Evolutionary conservation across 164 flowering plant genomes (phyloP), one percentile per base, ranked within the genome.

Genomic region (Magnolia sinica): DNA sequence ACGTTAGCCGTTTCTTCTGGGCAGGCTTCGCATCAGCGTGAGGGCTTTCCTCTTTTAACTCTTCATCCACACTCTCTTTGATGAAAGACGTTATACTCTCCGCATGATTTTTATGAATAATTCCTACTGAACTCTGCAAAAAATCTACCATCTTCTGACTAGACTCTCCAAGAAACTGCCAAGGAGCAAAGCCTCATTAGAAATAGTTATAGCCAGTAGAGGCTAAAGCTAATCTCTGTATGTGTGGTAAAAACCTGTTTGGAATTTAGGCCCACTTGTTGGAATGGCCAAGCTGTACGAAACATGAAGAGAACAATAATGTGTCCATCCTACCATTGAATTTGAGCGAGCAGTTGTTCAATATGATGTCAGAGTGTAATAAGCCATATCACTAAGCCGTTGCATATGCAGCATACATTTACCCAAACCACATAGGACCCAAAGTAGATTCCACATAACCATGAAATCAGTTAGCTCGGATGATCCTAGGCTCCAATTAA

Each of bases 51-150:
- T 91, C 96, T 83, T 87, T 86, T 58, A 91, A 74, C 77, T 96
- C 99, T 65, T 91, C 92, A 82, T 92, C 98, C 45, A 96, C 96
- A 73, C 90, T 89, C 58, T 89, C 89, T 82, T 90, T 92, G 76
- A 96, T 90, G 76, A 78, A 96, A 9, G 89, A 85, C 14, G 99
- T 92, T 77, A 96, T 96, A 79, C 99, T 96, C 84, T 94, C 96
- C 8, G 97, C 97, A 86, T 96, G 99, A 81, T 91, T 91, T 79
- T 71, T 85, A 83, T 96, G 99, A 66, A 91, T 92, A 61, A 96
- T 96, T 49, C 99, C 99, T 11, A 96, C 97, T 31, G 96, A 91
- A 84, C 91, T 87, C 82, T 86, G 94, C 68, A 96, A 78, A 76
- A 72, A 96, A 78, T 96, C 95, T 72, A 96, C 98, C 99, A 96